Evolutionary conservation across 2,329 filamentous ascomycete species (phyloP).

Genomic region (Trichoderma atroviride): DNA sequence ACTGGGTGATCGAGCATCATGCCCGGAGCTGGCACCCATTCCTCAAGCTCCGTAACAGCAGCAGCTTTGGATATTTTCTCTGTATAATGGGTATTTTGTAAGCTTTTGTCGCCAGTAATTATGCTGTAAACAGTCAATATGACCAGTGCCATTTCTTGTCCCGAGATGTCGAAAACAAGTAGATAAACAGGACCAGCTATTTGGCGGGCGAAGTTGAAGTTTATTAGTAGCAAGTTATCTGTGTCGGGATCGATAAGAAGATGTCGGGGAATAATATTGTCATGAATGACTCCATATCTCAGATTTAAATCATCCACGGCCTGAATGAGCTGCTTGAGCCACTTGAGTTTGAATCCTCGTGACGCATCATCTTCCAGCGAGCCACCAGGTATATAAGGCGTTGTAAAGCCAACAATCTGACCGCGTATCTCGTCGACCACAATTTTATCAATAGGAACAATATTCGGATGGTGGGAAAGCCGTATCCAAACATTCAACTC

Average conservation of each 20-base stretch:
- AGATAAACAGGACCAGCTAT: neutral
- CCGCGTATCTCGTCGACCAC: conserved; percentile 40
- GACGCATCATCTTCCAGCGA: conserved; percentile 37
- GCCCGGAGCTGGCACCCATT: conserved; percentile 40
- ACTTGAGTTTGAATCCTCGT: conserved; percentile 26
- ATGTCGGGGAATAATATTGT: conserved; percentile 44
- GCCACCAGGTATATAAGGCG: conserved; percentile 40
- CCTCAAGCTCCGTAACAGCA: conserved; percentile 27
- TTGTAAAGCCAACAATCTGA: conserved; percentile 44
- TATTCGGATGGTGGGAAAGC: conserved; percentile 42
- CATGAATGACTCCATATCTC: conserved; percentile 42
- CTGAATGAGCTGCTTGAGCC: conserved; percentile 42
- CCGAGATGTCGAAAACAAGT: neutral
- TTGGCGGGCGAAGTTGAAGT: conserved; percentile 37
- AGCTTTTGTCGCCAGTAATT: conserved; percentile 37
- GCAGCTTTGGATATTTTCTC: conserved; percentile 31
- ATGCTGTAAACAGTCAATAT: conserved; percentile 43
- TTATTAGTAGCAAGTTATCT: conserved; percentile 41
- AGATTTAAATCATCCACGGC: conserved; percentile 45
- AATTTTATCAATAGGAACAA: conserved; percentile 42
- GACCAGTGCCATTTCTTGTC: conserved; percentile 38
- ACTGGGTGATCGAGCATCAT: conserved; percentile 39
- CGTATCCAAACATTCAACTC: conserved; percentile 43
- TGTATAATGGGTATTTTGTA: conserved; percentile 23
- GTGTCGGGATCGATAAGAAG: conserved; percentile 40